Evolutionary conservation across 2,329 filamentous ascomycete genomes (phyloP).

Genomic region (Alternaria sp.): DNA sequence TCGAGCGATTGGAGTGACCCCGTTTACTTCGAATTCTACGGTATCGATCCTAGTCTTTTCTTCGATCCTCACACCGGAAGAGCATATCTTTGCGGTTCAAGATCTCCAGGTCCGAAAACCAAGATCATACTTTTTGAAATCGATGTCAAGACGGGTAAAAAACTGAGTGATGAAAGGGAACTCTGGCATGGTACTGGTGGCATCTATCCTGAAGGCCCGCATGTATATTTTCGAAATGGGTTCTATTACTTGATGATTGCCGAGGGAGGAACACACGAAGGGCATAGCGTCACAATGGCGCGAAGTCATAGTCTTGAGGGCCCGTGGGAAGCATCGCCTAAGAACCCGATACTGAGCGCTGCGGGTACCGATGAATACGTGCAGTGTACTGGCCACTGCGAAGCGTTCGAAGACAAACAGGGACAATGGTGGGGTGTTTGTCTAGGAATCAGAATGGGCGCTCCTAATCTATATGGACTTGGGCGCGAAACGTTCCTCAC

Average conservation of each 20-base stretch:
- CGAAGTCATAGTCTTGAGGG: conserved; percentile 16
- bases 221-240: conserved; percentile 44
- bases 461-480: conserved; percentile 14
- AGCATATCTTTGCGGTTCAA: conserved; percentile 32
- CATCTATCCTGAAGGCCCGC: conserved; percentile 45
- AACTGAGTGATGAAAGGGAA: conserved; percentile 18
- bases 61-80: conserved; percentile 19
- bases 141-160: conserved; percentile 38
- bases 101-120: conserved; percentile 18
- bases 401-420: conserved; percentile 21
- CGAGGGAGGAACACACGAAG: conserved; percentile 36
- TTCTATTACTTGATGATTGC: conserved; percentile 48
- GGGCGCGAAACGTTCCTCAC: conserved; percentile 25
- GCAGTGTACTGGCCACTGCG: conserved; percentile 26
- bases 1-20: conserved; percentile 23
- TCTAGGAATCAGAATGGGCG: conserved; percentile 14
- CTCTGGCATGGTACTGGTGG: conserved; percentile 48
- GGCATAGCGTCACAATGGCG: conserved; percentile 22
- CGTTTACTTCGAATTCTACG: conserved; percentile 20
- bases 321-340: conserved; percentile 20
- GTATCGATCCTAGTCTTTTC: conserved; percentile 28
- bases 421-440: conserved; percentile 28
- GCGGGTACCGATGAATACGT: conserved; percentile 22
- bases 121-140: conserved; percentile 36
- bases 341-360: conserved; percentile 22